These are phyloP conservation scores for Cyberlindnera americana DNA, from an alignment of 805 yeast genomes.

Conservation along the genomic window DNA sequence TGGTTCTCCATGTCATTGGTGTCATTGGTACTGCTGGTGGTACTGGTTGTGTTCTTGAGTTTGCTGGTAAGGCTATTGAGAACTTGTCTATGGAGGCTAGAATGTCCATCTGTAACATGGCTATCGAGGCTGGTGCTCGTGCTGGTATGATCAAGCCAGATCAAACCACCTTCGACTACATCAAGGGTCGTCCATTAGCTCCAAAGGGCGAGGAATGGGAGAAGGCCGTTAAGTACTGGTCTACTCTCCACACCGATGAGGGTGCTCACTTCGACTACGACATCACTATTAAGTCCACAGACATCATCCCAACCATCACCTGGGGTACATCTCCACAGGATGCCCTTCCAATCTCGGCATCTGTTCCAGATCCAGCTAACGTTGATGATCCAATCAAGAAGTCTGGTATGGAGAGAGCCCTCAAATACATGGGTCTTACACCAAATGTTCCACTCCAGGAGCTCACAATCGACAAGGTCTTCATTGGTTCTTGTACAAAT, in stretches of 20 bases:
- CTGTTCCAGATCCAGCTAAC: constrained; percentile 85
- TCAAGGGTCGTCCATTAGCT: constrained; percentile 91
- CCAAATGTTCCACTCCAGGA: constrained; percentile 77
- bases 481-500: constrained; percentile 97
- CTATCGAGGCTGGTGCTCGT: constrained; percentile 98
- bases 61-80: constrained; percentile 93
- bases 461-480: constrained; percentile 86
- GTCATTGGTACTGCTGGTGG: constrained; percentile 99
- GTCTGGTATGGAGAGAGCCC: constrained; percentile 86
- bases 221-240: constrained; percentile 91
- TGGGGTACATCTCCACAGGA: constrained; percentile 99
- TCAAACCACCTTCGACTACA: constrained; percentile 79
- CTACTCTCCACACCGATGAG: constrained; percentile 78
- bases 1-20: constrained; percentile 91
- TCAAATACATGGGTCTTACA: constrained; percentile 84
- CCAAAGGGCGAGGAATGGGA: constrained; percentile 96
- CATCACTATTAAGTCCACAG: constrained; percentile 74
- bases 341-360: constrained; percentile 89
- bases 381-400: constrained; percentile 69
- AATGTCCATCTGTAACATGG: constrained; percentile 99
- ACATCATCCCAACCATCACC: constrained; percentile 92
- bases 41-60: constrained; percentile 95
- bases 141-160: constrained; percentile 99
- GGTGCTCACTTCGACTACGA: constrained; percentile 89
- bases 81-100: constrained; percentile 93